Conservation (phyloP, 208 protist species). For the Crithidia acanthocephali region DNA sequence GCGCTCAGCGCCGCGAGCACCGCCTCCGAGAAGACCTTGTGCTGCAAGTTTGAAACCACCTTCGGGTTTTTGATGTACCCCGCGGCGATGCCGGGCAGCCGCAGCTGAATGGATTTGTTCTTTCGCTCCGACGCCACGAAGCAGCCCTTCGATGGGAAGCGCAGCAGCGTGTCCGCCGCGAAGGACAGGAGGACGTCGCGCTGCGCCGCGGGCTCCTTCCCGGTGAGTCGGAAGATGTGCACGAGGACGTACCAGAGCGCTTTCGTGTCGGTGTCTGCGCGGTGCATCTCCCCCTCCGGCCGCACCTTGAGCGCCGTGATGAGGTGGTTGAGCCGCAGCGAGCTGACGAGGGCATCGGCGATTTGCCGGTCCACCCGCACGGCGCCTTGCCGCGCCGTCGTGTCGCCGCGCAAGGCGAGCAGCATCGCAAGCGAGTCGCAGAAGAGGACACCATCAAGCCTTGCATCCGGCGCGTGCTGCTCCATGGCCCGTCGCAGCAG, state of each 20-base stretch:
- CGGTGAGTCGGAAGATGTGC: constrained; percentile 46
- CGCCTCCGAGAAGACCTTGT: constrained; percentile 52
- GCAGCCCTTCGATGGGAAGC: constrained; percentile 62
- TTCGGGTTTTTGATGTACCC: constrained; percentile 44
- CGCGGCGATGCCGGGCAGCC: constrained; percentile 66
- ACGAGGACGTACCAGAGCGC: constrained; percentile 88
- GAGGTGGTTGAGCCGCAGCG: constrained; percentile 69
- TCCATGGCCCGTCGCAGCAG: constrained; percentile 77
- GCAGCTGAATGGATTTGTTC: constrained; percentile 39
- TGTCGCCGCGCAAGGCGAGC: constrained; percentile 6
- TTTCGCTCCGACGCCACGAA: constrained; percentile 66
- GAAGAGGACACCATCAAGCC: constrained; percentile 74
- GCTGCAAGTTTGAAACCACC: constrained; percentile 37
- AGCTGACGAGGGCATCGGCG: constrained; percentile 63
- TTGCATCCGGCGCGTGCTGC: constrained; percentile 31
- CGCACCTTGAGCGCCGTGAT: constrained; percentile 67
- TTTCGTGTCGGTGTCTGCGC: constrained; percentile 85
- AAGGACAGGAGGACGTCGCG: constrained; percentile 51
- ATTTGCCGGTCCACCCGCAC: constrained; percentile 37
- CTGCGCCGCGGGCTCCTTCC: constrained; percentile 44
- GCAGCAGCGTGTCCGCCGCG: constrained; percentile 60
- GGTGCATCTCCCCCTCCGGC: constrained; percentile 75
- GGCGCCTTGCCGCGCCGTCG: constrained; percentile 6
- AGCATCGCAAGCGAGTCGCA: constrained; percentile 83
- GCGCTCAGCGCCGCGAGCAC: constrained; percentile 53